Evolutionary conservation across 768 basidiomycete genomes (phyloP), one percentile per base, ranked within the genome.

Genomic region (Phylloporus scabripes): DNA sequence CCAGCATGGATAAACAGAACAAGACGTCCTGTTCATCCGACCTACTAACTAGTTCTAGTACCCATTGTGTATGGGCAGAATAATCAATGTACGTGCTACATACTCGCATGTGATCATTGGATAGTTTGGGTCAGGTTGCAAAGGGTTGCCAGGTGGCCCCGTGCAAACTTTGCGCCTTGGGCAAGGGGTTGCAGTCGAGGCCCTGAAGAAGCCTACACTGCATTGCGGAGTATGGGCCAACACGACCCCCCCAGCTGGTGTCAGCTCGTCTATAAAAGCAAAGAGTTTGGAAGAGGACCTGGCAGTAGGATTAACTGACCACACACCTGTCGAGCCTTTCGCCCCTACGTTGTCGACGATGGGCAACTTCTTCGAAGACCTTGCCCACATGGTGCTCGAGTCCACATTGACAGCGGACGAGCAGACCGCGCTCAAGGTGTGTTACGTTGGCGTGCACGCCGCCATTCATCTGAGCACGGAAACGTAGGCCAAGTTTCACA

Each of bases 321-420:
- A 15, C 15, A n/a, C 6, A 6, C 33, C 33, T n/a, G 15, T n/a
- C 33, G 2, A 31, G 5, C 33, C 1, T 3, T 17, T 38, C 11
- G 11, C 12, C 12, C 20, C 20, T 14, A 2, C 10, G 18, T 12
- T 7, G 15, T 14, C 26, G 7, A 34, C 32, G 29, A 64, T 64
- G 63, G 65, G 63, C 33, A 60, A 59, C 38, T 65, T 67, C 41
- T 55, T 64, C 20, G 65, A 67, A 50, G 65, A 64, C 52, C 55
- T 64, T 12, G 50, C 41, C 4, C 60, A 67, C 26, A n/a, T 42
- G 3, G 38, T 62, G 26, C 38, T 64, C 5, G 51, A 64, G 39
- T 41, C 41, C 3, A 54, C 60, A 31, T 23, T 64, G 49, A 56
- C 57, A 3, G 51, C 26, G 5, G 55, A 65, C 7, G 63, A 64